Conservation (phyloP, 495 filamentous ascomycete genomes). For the Lasiosphaeriaceae sp. region DNA sequence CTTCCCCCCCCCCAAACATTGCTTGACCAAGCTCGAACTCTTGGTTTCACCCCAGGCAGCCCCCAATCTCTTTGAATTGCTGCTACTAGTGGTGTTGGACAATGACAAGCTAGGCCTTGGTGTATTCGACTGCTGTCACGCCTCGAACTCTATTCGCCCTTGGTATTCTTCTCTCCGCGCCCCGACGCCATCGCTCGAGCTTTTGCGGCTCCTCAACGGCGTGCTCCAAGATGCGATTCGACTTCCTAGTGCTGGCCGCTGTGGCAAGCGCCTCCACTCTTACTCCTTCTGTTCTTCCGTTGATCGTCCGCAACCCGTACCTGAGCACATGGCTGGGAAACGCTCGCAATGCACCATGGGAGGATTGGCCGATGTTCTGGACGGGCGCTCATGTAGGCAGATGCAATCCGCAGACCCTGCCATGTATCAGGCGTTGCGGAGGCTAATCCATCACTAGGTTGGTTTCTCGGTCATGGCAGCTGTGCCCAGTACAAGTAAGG, state of each 20-base stretch:
- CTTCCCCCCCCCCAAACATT: too few species aligned
- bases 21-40: neutral
- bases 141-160: too few species aligned
- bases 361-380: constrained; percentile 92
- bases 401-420: neutral
- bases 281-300: constrained; percentile 78
- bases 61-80: neutral
- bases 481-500: constrained; percentile 61
- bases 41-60: neutral
- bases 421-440: neutral
- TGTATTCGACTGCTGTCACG: too few species aligned
- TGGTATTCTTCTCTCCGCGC: neutral
- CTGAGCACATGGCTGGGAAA: constrained; percentile 81
- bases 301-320: constrained; percentile 90
- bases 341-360: constrained; percentile 81
- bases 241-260: constrained; percentile 36
- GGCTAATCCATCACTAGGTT: constrained; percentile 41
- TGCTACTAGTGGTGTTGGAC: neutral
- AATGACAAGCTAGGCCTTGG: neutral
- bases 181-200: constrained; percentile 6
- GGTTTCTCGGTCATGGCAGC: constrained; percentile 79
- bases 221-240: constrained; percentile 23
- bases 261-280: constrained; percentile 44
- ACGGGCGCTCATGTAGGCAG: constrained; percentile 61
- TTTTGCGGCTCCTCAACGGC: too few species aligned